Conservation (phyloP, 2,329 filamentous ascomycete genomes). For the Phoma sp. region DNA sequence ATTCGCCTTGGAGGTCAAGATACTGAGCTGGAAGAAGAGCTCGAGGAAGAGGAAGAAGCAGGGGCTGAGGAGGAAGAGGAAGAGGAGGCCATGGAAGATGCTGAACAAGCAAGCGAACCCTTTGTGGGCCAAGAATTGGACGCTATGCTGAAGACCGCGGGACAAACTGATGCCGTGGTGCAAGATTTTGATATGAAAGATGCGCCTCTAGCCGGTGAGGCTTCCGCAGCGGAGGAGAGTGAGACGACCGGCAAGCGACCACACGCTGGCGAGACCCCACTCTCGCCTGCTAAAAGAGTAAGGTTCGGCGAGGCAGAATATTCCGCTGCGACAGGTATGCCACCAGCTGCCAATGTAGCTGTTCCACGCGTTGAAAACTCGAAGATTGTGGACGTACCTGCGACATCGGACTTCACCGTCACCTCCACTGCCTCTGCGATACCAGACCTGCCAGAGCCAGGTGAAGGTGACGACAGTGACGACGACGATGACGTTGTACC, state of each 20-base stretch:
- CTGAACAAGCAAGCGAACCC: conserved; percentile 63
- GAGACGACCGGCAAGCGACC: conserved; percentile 32
- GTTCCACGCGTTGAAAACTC: not conserved
- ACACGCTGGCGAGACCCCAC: conserved; percentile 26
- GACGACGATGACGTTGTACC: conserved; percentile 42
- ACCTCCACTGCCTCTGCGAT: conserved; percentile 25
- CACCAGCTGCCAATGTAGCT: conserved; percentile 3
- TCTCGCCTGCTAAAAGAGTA: conserved; percentile 42
- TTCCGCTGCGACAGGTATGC: conserved; percentile 4
- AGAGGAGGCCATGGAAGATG: conserved; percentile 22
- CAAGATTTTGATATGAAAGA: conserved; percentile 29
- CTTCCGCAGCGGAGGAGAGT: not conserved
- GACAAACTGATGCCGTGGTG: conserved; percentile 13
- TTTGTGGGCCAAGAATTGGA: conserved; percentile 46
- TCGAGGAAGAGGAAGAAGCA: conserved; percentile 34
- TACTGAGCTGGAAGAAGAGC: conserved; percentile 30
- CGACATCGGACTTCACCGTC: conserved; percentile 26
- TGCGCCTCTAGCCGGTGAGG: not conserved
- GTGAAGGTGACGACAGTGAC: conserved; percentile 21
- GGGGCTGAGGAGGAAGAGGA: conserved; percentile 28
- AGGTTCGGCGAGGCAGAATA: conserved; percentile 26
- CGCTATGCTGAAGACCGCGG: conserved; percentile 28
- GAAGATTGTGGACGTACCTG: conserved; percentile 7
- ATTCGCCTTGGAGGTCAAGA: conserved; percentile 41
- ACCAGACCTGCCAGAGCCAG: conserved; percentile 25